Conservation (phyloP, 2,329 filamentous ascomycete genomes). For the Fusarium albidum region DNA sequence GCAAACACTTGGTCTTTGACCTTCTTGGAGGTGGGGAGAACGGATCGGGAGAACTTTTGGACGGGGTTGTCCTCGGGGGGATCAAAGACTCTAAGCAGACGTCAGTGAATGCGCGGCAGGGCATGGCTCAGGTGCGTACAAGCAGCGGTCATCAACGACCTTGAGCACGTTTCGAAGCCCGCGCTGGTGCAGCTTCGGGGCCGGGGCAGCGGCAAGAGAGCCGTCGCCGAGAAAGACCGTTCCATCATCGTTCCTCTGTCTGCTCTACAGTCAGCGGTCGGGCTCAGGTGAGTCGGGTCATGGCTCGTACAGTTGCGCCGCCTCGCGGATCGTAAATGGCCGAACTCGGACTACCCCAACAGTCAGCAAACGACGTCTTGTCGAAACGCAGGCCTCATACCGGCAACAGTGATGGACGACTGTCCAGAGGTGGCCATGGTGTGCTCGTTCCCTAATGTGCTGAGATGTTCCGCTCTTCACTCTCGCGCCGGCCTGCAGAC, state of each 20-base stretch:
- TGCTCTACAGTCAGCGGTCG: slow-evolving; percentile 40
- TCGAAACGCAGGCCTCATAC: slow-evolving; percentile 46
- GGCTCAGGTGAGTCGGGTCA: not conserved
- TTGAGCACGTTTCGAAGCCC: slow-evolving; percentile 93
- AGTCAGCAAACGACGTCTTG: slow-evolving; percentile 38
- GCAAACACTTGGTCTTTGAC: slow-evolving; percentile 98
- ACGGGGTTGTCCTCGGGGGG: slow-evolving; percentile 95
- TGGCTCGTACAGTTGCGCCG: slow-evolving; percentile 77
- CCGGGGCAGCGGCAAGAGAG: slow-evolving; percentile 85
- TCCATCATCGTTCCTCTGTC: slow-evolving; percentile 78
- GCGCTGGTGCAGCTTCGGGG: slow-evolving; percentile 84
- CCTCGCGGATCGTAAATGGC: slow-evolving; percentile 87
- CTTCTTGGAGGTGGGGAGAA: slow-evolving; percentile 84
- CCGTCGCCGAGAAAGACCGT: slow-evolving; percentile 96
- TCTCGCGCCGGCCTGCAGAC: not conserved
- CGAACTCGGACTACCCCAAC: slow-evolving; percentile 67
- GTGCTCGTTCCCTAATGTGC: not conserved
- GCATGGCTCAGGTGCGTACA: slow-evolving; percentile 69
- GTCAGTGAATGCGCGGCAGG: slow-evolving; percentile 28
- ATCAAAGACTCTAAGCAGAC: slow-evolving; percentile 80
- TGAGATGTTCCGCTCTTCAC: slow-evolving; percentile 7
- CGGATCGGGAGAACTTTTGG: slow-evolving; percentile 83
- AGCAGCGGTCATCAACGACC: slow-evolving; percentile 92
- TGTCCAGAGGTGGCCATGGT: slow-evolving; percentile 42
- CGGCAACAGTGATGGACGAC: slow-evolving; percentile 67